Conservation (phyloP, 2,329 filamentous ascomycete species). For the Talaromyces sp. region DNA sequence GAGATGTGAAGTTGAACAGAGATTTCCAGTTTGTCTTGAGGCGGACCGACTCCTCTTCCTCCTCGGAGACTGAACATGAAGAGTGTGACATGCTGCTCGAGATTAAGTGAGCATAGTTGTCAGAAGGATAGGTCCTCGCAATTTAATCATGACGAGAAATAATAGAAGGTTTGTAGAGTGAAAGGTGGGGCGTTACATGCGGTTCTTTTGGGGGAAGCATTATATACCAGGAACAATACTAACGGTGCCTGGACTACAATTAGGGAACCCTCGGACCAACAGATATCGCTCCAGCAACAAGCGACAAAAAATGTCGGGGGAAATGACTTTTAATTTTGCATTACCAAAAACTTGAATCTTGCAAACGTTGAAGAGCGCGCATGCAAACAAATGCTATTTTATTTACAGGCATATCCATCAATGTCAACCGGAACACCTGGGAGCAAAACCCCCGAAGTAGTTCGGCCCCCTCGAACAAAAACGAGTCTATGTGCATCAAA, state of each 20-base stretch:
- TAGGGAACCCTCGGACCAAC: not conserved
- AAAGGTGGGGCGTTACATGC: not conserved
- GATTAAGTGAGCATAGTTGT: no score
- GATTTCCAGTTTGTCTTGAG: conserved; percentile 48
- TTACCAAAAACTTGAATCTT: no score
- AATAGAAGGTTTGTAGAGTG: not conserved
- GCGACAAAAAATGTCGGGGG: not conserved
- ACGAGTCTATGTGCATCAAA: not conserved
- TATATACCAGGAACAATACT: conserved; percentile 19
- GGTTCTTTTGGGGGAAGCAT: not conserved
- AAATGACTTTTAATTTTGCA: no score
- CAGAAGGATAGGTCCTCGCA: no score
- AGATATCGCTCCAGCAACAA: not conserved
- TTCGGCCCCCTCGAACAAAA: not conserved
- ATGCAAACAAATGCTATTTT: not conserved
- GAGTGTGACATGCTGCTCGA: not conserved
- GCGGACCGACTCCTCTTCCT: not conserved
- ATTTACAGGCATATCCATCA: not conserved
- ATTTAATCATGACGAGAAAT: no score
- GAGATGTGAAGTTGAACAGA: conserved; percentile 74
- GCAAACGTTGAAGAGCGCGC: no score
- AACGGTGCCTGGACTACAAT: not conserved
- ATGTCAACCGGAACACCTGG: not conserved
- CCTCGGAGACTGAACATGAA: not conserved
- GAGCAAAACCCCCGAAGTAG: not conserved